Base-by-base conservation (phyloP, 306 rosid genomes). In the Sicyos baderoa region DNA sequence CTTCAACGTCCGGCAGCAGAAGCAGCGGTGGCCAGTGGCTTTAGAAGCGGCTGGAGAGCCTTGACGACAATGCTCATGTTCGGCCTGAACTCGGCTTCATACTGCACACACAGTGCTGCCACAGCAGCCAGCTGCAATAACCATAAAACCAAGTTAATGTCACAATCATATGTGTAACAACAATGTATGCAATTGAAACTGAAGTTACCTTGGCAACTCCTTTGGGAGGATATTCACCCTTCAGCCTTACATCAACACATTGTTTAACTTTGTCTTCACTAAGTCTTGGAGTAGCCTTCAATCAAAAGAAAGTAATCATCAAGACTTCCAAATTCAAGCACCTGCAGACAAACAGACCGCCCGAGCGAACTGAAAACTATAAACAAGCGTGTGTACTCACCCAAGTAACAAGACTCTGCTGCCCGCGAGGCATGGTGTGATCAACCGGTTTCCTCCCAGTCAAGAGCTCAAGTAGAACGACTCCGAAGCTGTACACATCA, bases 381-480 rank as follows among this genome's bases (percentile, higher is more conserved):
- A n/a, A 60, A 61, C 5, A 74, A 70, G 83, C 57, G 76, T 0
- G 13, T 12, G 16, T 17, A 42, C 74, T 53, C 63, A 70, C 74
- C 74, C 74, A 70, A 32, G 74, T 86, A 63, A 86, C 91, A 72
- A 86, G 88, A 80, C 91, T 86, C 72, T 86, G 91, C 82, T 86
- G 88, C 74, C 91, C 91, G 1, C 88, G 82, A 67, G 91, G 91
- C 91, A 86, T 86, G 72, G 91, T 86, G 60, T 86, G 91, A 71
- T 86, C 91, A 65, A 86, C 91, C 10, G 88, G 91, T 53, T 86
- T 86, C 62, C 91, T 79, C 62, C 91, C 88, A 11, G 88, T 86
- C 29, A 86, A 84, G 67, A 86, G 88, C 82, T 86, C 88, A 70
- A 86, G 91, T 66, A 86, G 88, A 76, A 86, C 91, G 25, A 86